phyloP scores from a whole-genome alignment of 73 alveolate species.

The Stentor coeruleus region DNA sequence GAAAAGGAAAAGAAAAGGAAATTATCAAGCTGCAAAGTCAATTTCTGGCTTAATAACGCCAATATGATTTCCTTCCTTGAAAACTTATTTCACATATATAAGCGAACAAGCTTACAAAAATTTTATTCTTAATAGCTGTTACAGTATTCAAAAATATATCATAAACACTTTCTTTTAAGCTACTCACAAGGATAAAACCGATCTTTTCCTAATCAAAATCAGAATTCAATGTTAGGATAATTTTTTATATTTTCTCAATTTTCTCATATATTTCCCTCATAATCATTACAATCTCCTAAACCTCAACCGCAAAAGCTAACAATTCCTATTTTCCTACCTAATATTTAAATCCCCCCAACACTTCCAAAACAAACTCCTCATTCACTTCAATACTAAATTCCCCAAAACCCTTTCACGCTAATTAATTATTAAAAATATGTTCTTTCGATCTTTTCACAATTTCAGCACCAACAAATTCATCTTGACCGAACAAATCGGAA shows the following conservation, averaged over 20 bases:
- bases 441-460: not conserved
- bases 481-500: constrained; percentile 54
- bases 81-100: no score
- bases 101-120: no score
- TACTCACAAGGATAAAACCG: no score
- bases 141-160: no score
- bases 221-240: no score
- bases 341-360: not conserved
- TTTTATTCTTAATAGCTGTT: no score
- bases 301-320: constrained; percentile 62
- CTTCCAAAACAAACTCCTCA: not conserved
- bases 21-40: constrained; percentile 91
- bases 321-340: not conserved
- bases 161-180: no score
- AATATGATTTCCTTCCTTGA: constrained; percentile 92
- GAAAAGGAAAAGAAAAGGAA: constrained; percentile 64
- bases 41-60: constrained; percentile 96
- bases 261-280: no score
- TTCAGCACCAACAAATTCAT: not conserved
- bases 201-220: no score
- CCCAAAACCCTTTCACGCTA: not conserved
- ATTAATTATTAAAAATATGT: no score
- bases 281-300: no score
- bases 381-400: not conserved
- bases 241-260: no score